phyloP scores from a whole-genome alignment of 2,329 filamentous ascomycete genomes.

The Exophiala sp. region DNA sequence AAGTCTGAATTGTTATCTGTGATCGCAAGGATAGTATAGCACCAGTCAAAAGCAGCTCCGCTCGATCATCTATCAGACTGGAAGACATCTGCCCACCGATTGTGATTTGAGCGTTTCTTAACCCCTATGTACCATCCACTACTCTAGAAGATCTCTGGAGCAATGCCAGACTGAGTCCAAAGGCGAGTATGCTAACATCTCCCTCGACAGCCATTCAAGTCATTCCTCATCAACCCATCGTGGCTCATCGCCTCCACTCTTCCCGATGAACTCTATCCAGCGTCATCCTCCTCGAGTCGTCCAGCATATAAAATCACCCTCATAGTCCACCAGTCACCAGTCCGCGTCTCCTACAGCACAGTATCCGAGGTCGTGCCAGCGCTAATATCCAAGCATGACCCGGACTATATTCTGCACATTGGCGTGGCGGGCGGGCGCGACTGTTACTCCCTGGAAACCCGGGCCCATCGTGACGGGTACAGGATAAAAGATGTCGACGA shows the following conservation, averaged over 20 bases:
- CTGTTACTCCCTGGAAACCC: slow-evolving; percentile 66
- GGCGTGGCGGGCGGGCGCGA: slow-evolving; percentile 64
- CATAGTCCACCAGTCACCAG: slow-evolving; percentile 57
- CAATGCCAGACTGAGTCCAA: too few species aligned
- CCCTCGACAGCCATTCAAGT: slow-evolving; percentile 62
- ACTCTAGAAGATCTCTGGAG: too few species aligned
- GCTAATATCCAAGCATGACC: slow-evolving; percentile 51
- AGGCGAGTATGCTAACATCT: slow-evolving; percentile 1
- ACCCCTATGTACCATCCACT: too few species aligned
- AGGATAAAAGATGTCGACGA: slow-evolving; percentile 63
- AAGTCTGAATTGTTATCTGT: too few species aligned
- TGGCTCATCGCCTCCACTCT: slow-evolving; percentile 68
- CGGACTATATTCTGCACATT: slow-evolving; percentile 69
- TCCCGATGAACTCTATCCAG: slow-evolving; percentile 55
- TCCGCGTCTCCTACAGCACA: slow-evolving; percentile 65
- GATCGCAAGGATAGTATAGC: too few species aligned
- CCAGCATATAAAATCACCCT: slow-evolving; percentile 48
- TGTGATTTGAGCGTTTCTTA: too few species aligned
- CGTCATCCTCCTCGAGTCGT: slow-evolving; percentile 35
- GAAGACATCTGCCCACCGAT: too few species aligned
- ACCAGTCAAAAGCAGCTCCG: too few species aligned
- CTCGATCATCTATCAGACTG: too few species aligned
- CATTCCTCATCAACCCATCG: slow-evolving; percentile 69
- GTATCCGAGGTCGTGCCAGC: slow-evolving; percentile 59
- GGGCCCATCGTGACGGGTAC: slow-evolving; percentile 68